These are phyloP conservation scores for Diaporthe australafricana DNA, from an alignment of 2,329 filamentous ascomycete species.

Conservation along the genomic window DNA sequence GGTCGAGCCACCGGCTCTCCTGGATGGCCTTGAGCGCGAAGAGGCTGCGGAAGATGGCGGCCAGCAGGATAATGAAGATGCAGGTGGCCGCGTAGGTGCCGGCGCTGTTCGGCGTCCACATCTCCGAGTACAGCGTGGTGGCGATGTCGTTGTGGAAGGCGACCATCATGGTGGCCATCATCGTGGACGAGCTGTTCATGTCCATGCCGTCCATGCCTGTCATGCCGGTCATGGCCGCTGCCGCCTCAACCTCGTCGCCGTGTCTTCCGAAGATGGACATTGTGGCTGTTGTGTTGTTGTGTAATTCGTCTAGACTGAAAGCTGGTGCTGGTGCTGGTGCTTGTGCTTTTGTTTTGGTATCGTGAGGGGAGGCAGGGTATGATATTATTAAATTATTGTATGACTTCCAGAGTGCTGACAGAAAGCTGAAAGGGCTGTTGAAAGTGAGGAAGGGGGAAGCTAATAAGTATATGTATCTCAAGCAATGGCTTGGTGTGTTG, in stretches of 20 bases:
- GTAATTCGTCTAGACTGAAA: neutral
- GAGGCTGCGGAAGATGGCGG: conserved; percentile 75
- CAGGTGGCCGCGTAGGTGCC: conserved; percentile 89
- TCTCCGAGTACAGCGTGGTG: conserved; percentile 67
- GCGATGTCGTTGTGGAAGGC: conserved; percentile 69
- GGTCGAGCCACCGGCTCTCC: conserved; percentile 74
- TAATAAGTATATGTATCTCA: neutral
- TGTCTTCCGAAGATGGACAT: conserved; percentile 32
- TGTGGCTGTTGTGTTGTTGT: neutral
- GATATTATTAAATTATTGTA: neutral
- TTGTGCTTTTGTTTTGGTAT: neutral
- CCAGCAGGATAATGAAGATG: conserved; percentile 87
- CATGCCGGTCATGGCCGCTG: conserved; percentile 41
- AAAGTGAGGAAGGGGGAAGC: neutral
- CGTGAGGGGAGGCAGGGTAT: no score
- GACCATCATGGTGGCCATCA: conserved; percentile 60
- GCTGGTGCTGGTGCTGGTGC: neutral
- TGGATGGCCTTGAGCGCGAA: conserved; percentile 77
- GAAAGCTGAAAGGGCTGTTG: neutral
- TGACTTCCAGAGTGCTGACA: conserved; percentile 17
- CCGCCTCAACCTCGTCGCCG: conserved; percentile 38
- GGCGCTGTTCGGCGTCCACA: conserved; percentile 78
- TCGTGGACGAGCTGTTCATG: conserved; percentile 37
- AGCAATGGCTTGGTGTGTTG: neutral
- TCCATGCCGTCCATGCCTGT: conserved; percentile 39